phyloP scores from a whole-genome alignment of 2,329 filamentous ascomycete species.

The Colletotrichum cereale region DNA sequence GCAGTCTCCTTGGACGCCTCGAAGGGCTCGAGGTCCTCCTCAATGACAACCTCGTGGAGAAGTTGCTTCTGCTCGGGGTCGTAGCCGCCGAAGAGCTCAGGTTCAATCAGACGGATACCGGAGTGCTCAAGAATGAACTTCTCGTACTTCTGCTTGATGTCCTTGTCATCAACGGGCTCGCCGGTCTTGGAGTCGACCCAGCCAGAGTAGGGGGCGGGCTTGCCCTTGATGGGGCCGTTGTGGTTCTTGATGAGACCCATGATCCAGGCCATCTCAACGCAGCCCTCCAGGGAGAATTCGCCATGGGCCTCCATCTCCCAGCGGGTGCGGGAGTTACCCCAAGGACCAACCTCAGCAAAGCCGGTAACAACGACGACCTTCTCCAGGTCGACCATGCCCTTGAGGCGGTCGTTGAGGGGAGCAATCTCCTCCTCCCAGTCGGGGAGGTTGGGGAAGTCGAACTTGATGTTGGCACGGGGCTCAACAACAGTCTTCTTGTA shows the following conservation, averaged over 20 bases:
- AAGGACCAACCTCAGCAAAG: conserved; percentile 95
- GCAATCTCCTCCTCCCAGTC: conserved; percentile 93
- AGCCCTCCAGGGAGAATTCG: conserved; percentile 96
- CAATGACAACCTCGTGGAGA: conserved; percentile 96
- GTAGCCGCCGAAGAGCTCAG: conserved; percentile 95
- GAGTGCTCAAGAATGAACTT: conserved; percentile 96
- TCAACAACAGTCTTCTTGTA: conserved; percentile 96
- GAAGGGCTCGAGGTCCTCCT: conserved; percentile 97
- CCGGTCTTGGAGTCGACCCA: conserved; percentile 96
- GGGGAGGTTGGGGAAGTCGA: conserved; percentile 90
- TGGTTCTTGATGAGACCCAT: conserved; percentile 99
- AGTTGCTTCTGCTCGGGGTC: conserved; percentile 99
- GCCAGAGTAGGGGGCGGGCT: conserved; percentile 83
- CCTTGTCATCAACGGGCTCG: conserved; percentile 97
- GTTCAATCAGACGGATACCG: conserved; percentile 97
- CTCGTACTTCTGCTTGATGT: conserved; percentile 97
- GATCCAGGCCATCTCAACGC: conserved; percentile 99
- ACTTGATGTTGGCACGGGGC: conserved; percentile 97
- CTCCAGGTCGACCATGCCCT: conserved; percentile 98
- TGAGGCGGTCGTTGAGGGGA: conserved; percentile 87
- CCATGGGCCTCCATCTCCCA: conserved; percentile 99
- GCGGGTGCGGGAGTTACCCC: conserved; percentile 97
- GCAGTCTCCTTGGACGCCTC: conserved; percentile 98
- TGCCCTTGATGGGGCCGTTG: conserved; percentile 95
- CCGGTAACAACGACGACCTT: conserved; percentile 98